A percentile compares a stretch with the other conserved stretches of the same genome.
phyloP scores from a whole-genome alignment of 2,329 filamentous ascomycete species.

The Coniochaeta prunicola region DNA sequence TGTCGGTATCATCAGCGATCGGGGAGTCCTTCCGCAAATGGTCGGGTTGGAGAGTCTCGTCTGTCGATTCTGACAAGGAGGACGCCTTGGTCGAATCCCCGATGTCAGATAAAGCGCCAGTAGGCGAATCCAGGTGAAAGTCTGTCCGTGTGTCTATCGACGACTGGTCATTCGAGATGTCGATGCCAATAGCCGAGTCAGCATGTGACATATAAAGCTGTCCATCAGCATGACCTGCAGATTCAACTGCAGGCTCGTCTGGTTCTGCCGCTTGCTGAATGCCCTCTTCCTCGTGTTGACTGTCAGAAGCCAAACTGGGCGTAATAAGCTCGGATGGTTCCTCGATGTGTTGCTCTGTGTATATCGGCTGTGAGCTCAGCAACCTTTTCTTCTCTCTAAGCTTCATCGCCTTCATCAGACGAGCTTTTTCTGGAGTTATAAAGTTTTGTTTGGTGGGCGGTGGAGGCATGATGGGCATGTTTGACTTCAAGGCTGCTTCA shows the following conservation, averaged over 20 bases:
- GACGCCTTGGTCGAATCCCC: slow-evolving; percentile 57
- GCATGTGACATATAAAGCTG: slow-evolving; percentile 34
- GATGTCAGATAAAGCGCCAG: slow-evolving; percentile 44
- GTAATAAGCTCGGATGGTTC: slow-evolving; percentile 14
- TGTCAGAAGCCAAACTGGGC: slow-evolving; percentile 23
- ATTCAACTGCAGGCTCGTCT: slow-evolving; percentile 16
- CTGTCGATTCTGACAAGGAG: slow-evolving; percentile 55
- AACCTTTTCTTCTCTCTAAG: slow-evolving; percentile 72
- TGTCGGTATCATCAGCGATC: slow-evolving; percentile 2
- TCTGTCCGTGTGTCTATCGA: slow-evolving; percentile 44
- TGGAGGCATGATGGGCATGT: slow-evolving; percentile 26
- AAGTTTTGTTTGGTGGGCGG: slow-evolving; percentile 35
- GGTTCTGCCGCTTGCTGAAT: slow-evolving; percentile 13
- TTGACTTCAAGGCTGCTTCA: slow-evolving; percentile 33
- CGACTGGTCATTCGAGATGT: slow-evolving; percentile 38
- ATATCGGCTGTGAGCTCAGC: slow-evolving; percentile 9
- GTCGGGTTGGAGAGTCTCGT: slow-evolving; percentile 42
- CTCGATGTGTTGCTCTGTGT: slow-evolving; percentile 10
- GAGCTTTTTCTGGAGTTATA: slow-evolving; percentile 82
- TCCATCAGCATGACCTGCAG: slow-evolving; percentile 19
- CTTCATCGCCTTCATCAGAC: slow-evolving; percentile 91
- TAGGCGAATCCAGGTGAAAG: slow-evolving; percentile 51
- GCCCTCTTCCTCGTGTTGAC: slow-evolving; percentile 22
- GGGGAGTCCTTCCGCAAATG: slow-evolving; percentile 12
- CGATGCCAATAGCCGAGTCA: slow-evolving; percentile 49